Base-by-base conservation (phyloP, 192 early-diverging fungal genomes). In the Oehlia diaphana region DNA sequence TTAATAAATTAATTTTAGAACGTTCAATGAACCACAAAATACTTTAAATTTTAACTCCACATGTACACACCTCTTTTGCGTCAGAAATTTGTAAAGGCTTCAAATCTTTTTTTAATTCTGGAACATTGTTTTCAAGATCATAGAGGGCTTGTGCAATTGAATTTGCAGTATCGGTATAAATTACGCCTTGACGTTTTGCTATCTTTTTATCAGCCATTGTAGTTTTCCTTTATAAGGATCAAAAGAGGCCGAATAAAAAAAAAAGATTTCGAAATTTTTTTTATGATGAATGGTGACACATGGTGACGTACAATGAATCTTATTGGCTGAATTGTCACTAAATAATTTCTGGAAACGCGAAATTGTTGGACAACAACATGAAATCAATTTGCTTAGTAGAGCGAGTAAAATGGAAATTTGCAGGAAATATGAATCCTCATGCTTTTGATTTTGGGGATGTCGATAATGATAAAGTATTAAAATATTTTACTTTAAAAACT, bases 21-120 rank as follows among this genome's bases (percentile, higher is more conserved):
- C 12, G 21, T 64, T 64, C 4, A 47, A 4, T 37, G 35, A 37
- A 37, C 4, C 35, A 82, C 35, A 44, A 81, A 67, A 76, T 44
- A 75, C 23, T 33, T 63, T 72, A 23, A 44, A 63, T 13, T 49
- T 64, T 50, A 21, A 69, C 23, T 37, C 35, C 35, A 35, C 2
- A 10, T 13, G 2, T 44, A 82, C 87, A 83, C 86, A 91, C 96
- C 91, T 99, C 98, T 94, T 97, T 97, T 84, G 96, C 98, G 72
- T 88, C 86, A 86, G 90, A 88, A 91, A 99, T 94, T 88, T 97
- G 96, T 85, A 99, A 92, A 75, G 95, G 94, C 82, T 94, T 91
- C 81, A 99, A 91, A 81, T 99, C 98, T 85, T 93, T 94, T 94
- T 96, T 97, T 83, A 99, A 92, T 84, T 99, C 98, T 78, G 94